These are phyloP conservation scores for Pseudopyricularia javanii DNA, from an alignment of 2,329 filamentous ascomycete genomes.

Conservation along the genomic window DNA sequence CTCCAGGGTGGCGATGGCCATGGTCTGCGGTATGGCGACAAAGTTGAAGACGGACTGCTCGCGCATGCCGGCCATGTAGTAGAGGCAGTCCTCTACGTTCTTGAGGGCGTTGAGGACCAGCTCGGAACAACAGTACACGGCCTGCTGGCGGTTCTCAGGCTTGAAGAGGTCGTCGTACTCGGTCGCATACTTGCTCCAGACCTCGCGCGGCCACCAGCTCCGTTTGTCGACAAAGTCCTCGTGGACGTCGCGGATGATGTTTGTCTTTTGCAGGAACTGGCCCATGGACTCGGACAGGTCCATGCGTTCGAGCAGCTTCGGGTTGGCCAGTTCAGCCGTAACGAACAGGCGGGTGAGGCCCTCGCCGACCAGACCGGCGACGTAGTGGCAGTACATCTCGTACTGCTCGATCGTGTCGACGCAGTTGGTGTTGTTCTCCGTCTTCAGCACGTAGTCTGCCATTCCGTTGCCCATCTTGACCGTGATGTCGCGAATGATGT, in stretches of 20 bases:
- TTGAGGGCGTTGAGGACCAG: slow-evolving; percentile 87
- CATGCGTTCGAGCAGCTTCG: slow-evolving; percentile 64
- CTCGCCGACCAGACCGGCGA: slow-evolving; percentile 95
- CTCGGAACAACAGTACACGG: slow-evolving; percentile 77
- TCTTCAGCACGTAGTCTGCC: slow-evolving; percentile 86
- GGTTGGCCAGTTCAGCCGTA: slow-evolving; percentile 74
- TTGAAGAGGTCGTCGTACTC: slow-evolving; percentile 85
- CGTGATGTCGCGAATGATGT: slow-evolving; percentile 86
- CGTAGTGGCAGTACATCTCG: slow-evolving; percentile 95
- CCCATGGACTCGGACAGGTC: slow-evolving; percentile 91
- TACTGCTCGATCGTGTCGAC: slow-evolving; percentile 81
- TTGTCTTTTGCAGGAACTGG: slow-evolving; percentile 94
- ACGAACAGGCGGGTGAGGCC: slow-evolving; percentile 86
- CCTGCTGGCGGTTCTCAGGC: slow-evolving; percentile 62
- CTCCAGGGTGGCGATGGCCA: slow-evolving; percentile 94
- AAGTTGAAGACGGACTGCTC: slow-evolving; percentile 99
- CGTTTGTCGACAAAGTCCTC: slow-evolving; percentile 83
- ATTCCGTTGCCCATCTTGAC: slow-evolving; percentile 96
- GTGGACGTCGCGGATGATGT: slow-evolving; percentile 91
- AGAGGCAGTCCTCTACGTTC: slow-evolving; percentile 87
- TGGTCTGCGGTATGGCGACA: slow-evolving; percentile 87
- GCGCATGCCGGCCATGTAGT: slow-evolving; percentile 87
- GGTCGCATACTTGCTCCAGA: slow-evolving; percentile 92
- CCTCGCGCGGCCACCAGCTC: slow-evolving; percentile 89
- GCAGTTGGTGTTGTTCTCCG: slow-evolving; percentile 67